These are phyloP conservation scores for Fraxinus dipetala DNA, from an alignment of 305 asterid genomes.

Conservation along the genomic window DNA sequence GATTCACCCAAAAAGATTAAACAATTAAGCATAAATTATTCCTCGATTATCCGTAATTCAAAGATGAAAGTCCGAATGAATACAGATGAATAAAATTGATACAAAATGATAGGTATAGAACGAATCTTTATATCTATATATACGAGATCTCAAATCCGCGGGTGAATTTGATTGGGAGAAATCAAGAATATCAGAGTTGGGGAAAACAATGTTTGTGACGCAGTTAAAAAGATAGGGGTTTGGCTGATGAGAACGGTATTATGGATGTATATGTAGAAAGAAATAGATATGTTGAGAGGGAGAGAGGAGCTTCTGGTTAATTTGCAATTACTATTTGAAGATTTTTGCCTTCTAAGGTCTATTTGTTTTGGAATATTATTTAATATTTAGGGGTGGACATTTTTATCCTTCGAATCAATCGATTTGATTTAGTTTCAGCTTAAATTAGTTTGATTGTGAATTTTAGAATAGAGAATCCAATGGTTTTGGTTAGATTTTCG, in stretches of 20 bases:
- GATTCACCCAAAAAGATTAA: conserved; percentile 11
- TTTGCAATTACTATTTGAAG: not conserved
- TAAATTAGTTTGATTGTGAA: not conserved
- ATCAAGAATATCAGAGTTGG: conserved; percentile 43
- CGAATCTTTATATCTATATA: not conserved
- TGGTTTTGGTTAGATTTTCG: not conserved
- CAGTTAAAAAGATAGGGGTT: not conserved
- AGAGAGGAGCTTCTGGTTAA: not conserved
- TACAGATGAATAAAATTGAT: conserved; percentile 29
- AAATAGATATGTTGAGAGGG: not conserved
- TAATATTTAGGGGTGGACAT: not conserved
- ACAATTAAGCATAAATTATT: not conserved
- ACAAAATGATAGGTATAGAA: not conserved
- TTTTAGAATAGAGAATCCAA: not conserved
- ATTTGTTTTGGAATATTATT: not conserved
- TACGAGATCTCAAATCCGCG: conserved; percentile 18
- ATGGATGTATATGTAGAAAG: not conserved
- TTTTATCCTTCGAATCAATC: no score
- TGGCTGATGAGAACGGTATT: not conserved
- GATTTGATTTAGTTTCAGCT: not conserved
- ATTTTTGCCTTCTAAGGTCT: not conserved
- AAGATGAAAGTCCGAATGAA: conserved; percentile 34
- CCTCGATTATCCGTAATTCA: conserved; percentile 17
- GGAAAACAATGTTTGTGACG: not conserved
- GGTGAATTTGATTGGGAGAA: conserved; percentile 30